phyloP scores from a whole-genome alignment of 371 early-diverging fungal species.

The Synchytrium microbalum region DNA sequence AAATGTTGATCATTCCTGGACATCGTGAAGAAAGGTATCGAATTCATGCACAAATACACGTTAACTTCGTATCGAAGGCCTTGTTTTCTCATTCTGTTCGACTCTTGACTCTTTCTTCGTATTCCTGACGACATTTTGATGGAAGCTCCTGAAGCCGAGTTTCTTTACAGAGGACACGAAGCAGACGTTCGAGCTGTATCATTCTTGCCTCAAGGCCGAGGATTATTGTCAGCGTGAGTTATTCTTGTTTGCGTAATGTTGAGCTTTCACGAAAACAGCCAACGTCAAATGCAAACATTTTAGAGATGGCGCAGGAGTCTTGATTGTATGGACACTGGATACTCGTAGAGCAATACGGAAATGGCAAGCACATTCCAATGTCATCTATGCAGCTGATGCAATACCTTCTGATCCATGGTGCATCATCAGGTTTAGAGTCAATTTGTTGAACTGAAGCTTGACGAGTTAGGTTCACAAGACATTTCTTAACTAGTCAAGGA shows the following conservation, averaged over 20 bases:
- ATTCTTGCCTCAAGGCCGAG: background rate
- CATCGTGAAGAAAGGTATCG: no score
- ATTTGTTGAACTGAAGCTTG: no score
- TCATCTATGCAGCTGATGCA: background rate
- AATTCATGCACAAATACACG: no score
- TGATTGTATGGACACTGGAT: background rate
- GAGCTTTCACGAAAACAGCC: background rate
- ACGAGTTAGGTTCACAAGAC: no score
- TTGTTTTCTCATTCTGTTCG: no score
- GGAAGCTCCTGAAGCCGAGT: background rate
- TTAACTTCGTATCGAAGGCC: no score
- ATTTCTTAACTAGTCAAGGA: constrained; percentile 21
- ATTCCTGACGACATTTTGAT: no score
- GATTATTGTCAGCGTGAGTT: background rate
- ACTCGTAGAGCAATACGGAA: background rate
- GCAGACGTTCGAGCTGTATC: background rate
- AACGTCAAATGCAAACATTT: background rate
- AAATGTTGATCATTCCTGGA: no score
- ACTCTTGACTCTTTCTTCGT: no score
- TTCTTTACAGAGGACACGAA: background rate
- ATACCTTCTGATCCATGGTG: no score
- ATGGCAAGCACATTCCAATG: background rate
- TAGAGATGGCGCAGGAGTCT: background rate
- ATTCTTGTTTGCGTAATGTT: background rate
- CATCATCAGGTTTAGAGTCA: no score